Base-by-base conservation (phyloP, 768 basidiomycete species). In the Suillus subaureus region DNA sequence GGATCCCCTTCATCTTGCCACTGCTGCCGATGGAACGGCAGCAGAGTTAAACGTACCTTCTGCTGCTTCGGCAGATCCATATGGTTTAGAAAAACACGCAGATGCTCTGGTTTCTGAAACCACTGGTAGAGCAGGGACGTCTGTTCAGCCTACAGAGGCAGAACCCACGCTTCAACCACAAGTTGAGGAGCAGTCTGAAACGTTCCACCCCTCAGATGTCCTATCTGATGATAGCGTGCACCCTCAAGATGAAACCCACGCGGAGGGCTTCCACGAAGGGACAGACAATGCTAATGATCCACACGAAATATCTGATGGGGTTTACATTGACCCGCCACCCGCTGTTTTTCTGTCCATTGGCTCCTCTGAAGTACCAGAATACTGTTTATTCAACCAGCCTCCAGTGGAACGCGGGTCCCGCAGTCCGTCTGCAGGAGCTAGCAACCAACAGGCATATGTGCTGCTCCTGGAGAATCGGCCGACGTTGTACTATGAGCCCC, bases 311-410 rank as follows among this genome's bases (percentile, higher is more conserved):
- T 87, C 84, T 31, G 86, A 87, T 71, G 90, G 85, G 35, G 87
- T 90, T 55, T 91, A 87, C 73, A 90, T 90, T 61, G 90, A 91
- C 66, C 88, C 89, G 35, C 91, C 91, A 33, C 91, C 91, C 15
- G 82, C 89, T 18, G 88, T 91, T 52, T 77, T 91, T 42, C 72
- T 91, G 40, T 78, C 79, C 11, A 56, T 84, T 28, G 66, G 70
- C 37, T 79, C 83, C 42, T 69, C 85, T 40, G 80, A 79, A 56
- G 79, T 78, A 23, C 68, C 75, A 45, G 76, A 81, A 39, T 80
- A 82, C 67, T 83, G 78, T 63, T 76, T 90, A 55, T 91, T 90
- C 77, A 91, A 87, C 71, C 81, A 82, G 56, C 83, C 84, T 8
- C 65, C 69, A 45, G 75, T 68, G 64, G 74, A 70, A 26, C 64